Conservation (phyloP, 1,284 basidiomycete species). For the Irpex lacteus region DNA sequence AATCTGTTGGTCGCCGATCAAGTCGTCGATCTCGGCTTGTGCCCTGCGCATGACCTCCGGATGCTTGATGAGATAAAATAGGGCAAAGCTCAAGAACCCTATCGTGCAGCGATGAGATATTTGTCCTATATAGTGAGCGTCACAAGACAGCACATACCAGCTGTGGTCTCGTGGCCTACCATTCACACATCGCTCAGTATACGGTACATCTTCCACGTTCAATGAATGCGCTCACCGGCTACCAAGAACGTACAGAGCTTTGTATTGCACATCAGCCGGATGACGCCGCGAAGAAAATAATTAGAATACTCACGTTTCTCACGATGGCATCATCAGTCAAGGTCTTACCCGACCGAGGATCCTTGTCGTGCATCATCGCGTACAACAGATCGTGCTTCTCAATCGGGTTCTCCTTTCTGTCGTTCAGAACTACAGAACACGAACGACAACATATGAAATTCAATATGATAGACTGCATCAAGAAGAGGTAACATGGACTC, state of each 20-base stretch:
- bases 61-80: conserved; percentile 11
- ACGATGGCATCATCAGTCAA: conserved; percentile 33
- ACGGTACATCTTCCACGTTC: not conserved
- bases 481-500: conserved; percentile 11
- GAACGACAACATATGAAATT: not conserved
- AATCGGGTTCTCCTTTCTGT: conserved; percentile 35
- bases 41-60: conserved; percentile 42
- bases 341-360: conserved; percentile 44
- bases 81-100: not conserved
- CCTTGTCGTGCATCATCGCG: conserved; percentile 45
- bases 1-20: conserved; percentile 37
- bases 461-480: not conserved
- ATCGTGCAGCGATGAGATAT: not conserved
- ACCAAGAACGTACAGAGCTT: conserved; percentile 54
- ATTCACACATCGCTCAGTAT: not conserved
- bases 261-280: not conserved
- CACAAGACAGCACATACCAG: conserved; percentile 23
- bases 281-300: conserved; percentile 21
- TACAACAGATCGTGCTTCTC: conserved; percentile 45
- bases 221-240: conserved; percentile 33
- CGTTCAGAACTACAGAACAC: conserved; percentile 32
- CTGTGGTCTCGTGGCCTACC: conserved; percentile 47
- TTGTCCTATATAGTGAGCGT: too few species aligned
- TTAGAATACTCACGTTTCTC: conserved; percentile 41
- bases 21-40: conserved; percentile 43